Percentiles rank a stretch among this genome's conserved stretches.
Conservation (phyloP, 2,329 filamentous ascomycete species). For the Coleophoma crateriformis region DNA sequence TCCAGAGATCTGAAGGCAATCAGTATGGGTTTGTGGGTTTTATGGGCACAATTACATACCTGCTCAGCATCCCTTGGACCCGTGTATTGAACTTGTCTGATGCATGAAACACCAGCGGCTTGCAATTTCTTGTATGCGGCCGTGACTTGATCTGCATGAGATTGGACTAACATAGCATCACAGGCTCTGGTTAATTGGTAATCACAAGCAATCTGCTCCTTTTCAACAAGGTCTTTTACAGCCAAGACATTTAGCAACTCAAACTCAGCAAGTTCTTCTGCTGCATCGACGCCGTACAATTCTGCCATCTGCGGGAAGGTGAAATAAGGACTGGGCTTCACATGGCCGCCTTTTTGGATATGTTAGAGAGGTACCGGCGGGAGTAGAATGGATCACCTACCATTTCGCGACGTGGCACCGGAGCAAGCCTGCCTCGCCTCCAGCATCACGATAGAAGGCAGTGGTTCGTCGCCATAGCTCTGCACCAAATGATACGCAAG, state of each 20-base stretch:
- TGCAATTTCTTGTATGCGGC: constrained; percentile 23
- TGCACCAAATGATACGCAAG: constrained; percentile 20
- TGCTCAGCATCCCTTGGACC: background rate
- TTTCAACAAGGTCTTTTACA: constrained; percentile 32
- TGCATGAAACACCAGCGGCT: constrained; percentile 9
- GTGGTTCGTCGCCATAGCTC: constrained; percentile 13
- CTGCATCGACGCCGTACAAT: constrained; percentile 29
- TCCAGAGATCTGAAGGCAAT: constrained; percentile 10
- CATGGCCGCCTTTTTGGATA: constrained; percentile 29
- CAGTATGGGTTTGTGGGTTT: no score
- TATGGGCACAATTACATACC: background rate
- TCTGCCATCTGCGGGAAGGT: constrained; percentile 25
- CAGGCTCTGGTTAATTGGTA: constrained; percentile 31
- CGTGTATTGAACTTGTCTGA: background rate
- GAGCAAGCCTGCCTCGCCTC: constrained; percentile 32
- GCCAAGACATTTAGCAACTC: constrained; percentile 33
- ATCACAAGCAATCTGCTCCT: constrained; percentile 36
- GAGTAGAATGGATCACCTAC: constrained; percentile 18
- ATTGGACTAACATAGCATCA: constrained; percentile 29
- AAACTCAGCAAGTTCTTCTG: constrained; percentile 31
- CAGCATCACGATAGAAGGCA: constrained; percentile 28
- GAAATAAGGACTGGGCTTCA: constrained; percentile 35
- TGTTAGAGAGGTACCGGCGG: no score
- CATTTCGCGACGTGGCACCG: constrained; percentile 36
- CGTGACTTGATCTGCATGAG: background rate